Percentiles rank a stretch among this genome's conserved stretches.
These are phyloP conservation scores for Whalleya microplaca DNA, from an alignment of 2,329 filamentous ascomycete species.

Conservation along the genomic window DNA sequence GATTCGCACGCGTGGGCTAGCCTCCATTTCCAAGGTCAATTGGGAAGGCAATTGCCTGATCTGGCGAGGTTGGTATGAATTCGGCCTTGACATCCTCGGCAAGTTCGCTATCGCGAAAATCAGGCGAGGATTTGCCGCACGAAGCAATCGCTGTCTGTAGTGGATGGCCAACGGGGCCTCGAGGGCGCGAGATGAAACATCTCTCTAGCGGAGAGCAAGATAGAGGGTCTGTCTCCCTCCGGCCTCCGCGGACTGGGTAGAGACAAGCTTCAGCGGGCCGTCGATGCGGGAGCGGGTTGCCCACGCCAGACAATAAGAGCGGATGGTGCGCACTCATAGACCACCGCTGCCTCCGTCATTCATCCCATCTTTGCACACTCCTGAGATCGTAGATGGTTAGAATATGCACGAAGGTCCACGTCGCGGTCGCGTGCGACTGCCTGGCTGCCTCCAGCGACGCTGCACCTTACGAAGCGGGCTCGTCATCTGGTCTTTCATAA, in stretches of 20 bases:
- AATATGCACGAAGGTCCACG: not conserved
- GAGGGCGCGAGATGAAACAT: not conserved
- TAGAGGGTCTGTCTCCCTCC: not conserved
- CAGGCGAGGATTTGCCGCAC: not conserved
- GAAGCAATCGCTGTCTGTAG: not conserved
- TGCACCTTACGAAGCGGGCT: not conserved
- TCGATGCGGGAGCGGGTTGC: not conserved
- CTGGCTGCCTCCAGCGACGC: not conserved
- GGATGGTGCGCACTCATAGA: not conserved
- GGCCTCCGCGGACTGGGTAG: too few relatives aligned
- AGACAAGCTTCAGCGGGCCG: not conserved
- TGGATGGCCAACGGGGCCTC: too few relatives aligned
- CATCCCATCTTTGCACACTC: not conserved
- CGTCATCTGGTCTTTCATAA: slow-evolving; percentile 19
- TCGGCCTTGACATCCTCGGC: not conserved
- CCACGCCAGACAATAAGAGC: too few relatives aligned
- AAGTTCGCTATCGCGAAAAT: not conserved
- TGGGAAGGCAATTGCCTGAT: too few relatives aligned
- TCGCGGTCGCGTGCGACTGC: not conserved
- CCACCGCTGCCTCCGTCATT: slow-evolving; percentile 1
- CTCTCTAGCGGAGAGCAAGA: not conserved
- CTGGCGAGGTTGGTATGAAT: not conserved
- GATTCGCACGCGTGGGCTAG: not conserved
- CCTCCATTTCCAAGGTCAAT: too few relatives aligned
- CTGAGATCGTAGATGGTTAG: not conserved